These are phyloP conservation scores for Trichocladium antarcticum DNA, from an alignment of 495 filamentous ascomycete genomes.

Conservation along the genomic window DNA sequence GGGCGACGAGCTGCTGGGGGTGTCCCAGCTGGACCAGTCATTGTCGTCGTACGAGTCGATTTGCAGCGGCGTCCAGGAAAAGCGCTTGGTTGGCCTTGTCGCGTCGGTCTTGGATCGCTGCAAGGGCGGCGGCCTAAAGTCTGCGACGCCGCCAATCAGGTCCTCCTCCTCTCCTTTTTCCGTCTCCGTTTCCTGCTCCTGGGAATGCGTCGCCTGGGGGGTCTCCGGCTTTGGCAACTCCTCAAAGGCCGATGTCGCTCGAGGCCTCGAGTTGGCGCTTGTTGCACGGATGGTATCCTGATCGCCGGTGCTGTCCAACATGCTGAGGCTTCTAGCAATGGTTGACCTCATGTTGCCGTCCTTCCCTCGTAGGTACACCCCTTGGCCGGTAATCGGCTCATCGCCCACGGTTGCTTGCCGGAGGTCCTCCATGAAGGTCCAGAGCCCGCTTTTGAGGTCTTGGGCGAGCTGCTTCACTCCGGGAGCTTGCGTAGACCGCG, in stretches of 20 bases:
- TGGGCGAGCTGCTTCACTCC: conserved; percentile 73
- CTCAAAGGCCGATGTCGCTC: conserved; percentile 17
- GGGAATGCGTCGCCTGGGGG: not conserved
- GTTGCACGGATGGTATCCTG: conserved; percentile 33
- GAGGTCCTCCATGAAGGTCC: conserved; percentile 93
- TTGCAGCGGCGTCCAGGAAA: conserved; percentile 39
- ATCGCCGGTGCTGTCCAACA: conserved; percentile 14
- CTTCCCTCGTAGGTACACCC: conserved; percentile 26
- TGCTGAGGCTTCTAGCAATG: conserved; percentile 6
- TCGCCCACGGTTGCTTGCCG: conserved; percentile 92
- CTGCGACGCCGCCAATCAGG: not conserved
- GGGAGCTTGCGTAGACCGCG: conserved; percentile 27
- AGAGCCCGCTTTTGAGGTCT: conserved; percentile 80
- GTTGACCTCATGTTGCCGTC: conserved; percentile 32
- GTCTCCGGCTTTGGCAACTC: conserved; percentile 8
- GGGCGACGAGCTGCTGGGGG: conserved; percentile 39
- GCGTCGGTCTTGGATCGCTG: conserved; percentile 24
- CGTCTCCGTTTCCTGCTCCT: not conserved
- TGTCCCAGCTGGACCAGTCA: conserved; percentile 65
- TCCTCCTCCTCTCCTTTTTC: not conserved
- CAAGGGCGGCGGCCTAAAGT: conserved; percentile 13
- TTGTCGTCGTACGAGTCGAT: conserved; percentile 50
- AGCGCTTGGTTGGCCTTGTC: conserved; percentile 30
- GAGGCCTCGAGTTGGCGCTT: conserved; percentile 12
- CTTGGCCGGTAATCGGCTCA: conserved; percentile 58